phyloP scores from a whole-genome alignment of 2,329 filamentous ascomycete genomes.

The Claviceps maximensis region DNA sequence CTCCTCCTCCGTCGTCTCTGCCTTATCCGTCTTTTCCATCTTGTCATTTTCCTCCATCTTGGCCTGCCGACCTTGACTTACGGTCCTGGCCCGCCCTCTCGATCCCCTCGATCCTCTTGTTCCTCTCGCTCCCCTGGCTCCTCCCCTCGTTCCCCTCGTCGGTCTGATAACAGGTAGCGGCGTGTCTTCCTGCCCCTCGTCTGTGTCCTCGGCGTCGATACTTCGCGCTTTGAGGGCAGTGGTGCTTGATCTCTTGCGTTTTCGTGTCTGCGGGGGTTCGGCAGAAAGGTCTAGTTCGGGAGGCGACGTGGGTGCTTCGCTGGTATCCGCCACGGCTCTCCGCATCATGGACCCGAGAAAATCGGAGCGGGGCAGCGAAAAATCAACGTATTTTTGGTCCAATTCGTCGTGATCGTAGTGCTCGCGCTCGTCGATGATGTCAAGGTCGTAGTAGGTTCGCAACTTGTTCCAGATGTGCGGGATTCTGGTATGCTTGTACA shows the following conservation, averaged over 20 bases:
- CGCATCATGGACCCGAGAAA: constrained; percentile 35
- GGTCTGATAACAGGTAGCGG: constrained; percentile 22
- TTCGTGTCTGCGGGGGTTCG: constrained; percentile 20
- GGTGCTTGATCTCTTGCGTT: constrained; percentile 31
- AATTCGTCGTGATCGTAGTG: constrained; percentile 47
- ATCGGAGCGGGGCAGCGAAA: constrained; percentile 41
- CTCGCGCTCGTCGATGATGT: constrained; percentile 75
- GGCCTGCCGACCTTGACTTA: constrained; percentile 21
- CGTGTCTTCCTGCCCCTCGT: constrained; percentile 30
- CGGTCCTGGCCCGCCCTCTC: constrained; percentile 30
- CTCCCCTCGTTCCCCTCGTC: constrained; percentile 19
- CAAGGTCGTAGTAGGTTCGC: constrained; percentile 68
- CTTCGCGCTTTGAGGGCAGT: constrained; percentile 22
- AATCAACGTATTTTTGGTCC: constrained; percentile 51
- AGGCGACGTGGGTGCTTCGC: constrained; percentile 35
- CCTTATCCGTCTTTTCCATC: constrained; percentile 15
- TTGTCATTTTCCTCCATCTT: constrained; percentile 19
- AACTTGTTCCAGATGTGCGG: constrained; percentile 89
- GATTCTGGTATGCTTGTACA: constrained; percentile 69
- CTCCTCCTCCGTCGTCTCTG: constrained; percentile 21
- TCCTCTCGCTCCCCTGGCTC: background rate
- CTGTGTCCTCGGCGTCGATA: constrained; percentile 34
- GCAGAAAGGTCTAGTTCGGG: constrained; percentile 28
- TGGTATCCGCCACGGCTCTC: constrained; percentile 29
- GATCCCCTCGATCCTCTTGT: constrained; percentile 13